These are phyloP conservation scores for Lasiodiplodia sp. DNA, from an alignment of 2,329 filamentous ascomycete species.

Conservation along the genomic window DNA sequence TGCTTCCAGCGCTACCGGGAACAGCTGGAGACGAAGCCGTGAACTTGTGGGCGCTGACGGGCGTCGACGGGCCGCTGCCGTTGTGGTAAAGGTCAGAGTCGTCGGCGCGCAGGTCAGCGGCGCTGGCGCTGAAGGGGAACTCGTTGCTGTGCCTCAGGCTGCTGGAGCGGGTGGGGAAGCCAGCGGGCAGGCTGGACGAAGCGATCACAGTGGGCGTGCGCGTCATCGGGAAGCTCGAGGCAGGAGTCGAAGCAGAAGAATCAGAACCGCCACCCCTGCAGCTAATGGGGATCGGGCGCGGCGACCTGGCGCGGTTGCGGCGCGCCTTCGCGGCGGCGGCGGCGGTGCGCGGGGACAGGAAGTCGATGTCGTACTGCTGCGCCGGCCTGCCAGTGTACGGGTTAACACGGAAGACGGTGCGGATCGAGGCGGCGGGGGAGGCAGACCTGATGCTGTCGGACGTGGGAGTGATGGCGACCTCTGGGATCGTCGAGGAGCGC, in stretches of 20 bases:
- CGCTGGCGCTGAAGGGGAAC: slow-evolving; percentile 1
- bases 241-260: no score
- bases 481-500: background rate
- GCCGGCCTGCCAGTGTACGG: slow-evolving; percentile 2
- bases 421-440: slow-evolving; percentile 6
- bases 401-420: slow-evolving; percentile 10
- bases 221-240: background rate
- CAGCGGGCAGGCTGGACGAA: background rate
- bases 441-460: slow-evolving; percentile 1
- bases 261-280: no score
- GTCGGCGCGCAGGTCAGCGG: background rate
- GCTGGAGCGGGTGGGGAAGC: background rate
- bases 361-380: background rate
- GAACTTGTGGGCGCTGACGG: background rate
- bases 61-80: background rate
- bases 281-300: background rate
- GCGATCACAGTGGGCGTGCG: background rate
- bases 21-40: background rate
- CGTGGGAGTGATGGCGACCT: background rate
- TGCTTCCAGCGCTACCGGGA: background rate
- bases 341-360: background rate
- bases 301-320: background rate
- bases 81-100: background rate
- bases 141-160: slow-evolving; percentile 8
- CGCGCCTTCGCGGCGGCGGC: background rate